Base-by-base conservation (phyloP, 163 green algal genomes). In the Prototheca wickerhamii region DNA sequence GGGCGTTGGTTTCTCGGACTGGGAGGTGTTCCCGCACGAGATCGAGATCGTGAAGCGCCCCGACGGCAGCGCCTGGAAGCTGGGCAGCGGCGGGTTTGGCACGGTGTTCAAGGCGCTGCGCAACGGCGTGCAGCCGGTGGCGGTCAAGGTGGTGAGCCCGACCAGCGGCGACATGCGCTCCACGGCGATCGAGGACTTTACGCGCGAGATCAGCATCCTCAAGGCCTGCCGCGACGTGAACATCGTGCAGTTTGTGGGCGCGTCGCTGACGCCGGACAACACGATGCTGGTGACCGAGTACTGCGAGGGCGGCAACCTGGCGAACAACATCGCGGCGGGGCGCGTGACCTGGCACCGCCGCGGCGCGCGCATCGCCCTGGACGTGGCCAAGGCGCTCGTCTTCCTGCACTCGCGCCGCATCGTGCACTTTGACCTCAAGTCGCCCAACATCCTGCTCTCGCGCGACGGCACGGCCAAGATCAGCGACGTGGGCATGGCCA, bases 381-480 rank as follows among this genome's bases (percentile, higher is more conserved):
- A 72, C 32, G 63, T 76, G n/a, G 70, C 63, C 0, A 59, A 61
- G 8, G 70, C 61, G 32, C 70, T 76, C 21, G 60, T 62, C 1
- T 74, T 84, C 68, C 53, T 88, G 54, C 82, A 84, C 61, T 56
- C 54, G n/a, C 60, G 55, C 8, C 56, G 64, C 4, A 61, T 84
- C 53, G 66, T 79, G 12, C 70, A 86, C 58, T 57, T 81, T 8
- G 70, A 78, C 58, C 43, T 83, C 28, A 80, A 82, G 53, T 60
- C n/a, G 18, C 63, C 68, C 54, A 84, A 84, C 63, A 70, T 84
- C 17, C 73, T 84, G 42, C 67, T 84, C 4, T 44, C 63, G 4
- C 23, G 46, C 30, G 63, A 70, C 8, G 76, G 75, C 15, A 71
- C 53, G 12, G 78, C 78, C 43, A 85, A 85, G 64, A 73, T 85